phyloP scores from a whole-genome alignment of 2,329 filamentous ascomycete species.

The Clarireedia monteithiana region DNA sequence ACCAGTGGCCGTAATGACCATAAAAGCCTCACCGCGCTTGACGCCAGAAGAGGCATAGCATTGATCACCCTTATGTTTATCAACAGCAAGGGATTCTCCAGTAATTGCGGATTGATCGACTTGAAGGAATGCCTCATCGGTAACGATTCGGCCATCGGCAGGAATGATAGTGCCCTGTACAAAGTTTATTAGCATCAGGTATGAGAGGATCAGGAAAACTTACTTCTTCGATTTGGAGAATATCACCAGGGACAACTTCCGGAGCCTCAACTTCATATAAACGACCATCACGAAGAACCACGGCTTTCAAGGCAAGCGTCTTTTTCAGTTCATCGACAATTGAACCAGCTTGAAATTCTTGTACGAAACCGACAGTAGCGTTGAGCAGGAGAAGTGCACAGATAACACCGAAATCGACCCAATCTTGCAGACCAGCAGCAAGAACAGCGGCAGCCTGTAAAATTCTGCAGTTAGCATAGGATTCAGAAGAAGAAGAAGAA shows the following conservation, averaged over 20 bases:
- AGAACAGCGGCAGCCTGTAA: slow-evolving; percentile 58
- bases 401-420: slow-evolving; percentile 92
- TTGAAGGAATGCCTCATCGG: slow-evolving; percentile 76
- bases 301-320: slow-evolving; percentile 79
- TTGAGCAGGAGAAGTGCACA: slow-evolving; percentile 77
- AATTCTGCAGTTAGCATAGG: slow-evolving; percentile 3
- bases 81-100: slow-evolving; percentile 83
- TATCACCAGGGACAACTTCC: slow-evolving; percentile 83
- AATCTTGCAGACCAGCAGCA: slow-evolving; percentile 76
- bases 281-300: slow-evolving; percentile 73
- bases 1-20: slow-evolving; percentile 76
- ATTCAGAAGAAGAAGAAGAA: background rate
- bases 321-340: slow-evolving; percentile 90
- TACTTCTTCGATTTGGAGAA: slow-evolving; percentile 76
- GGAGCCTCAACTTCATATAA: slow-evolving; percentile 74
- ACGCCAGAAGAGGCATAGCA: slow-evolving; percentile 82
- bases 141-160: slow-evolving; percentile 79
- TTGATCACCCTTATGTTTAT: slow-evolving; percentile 75
- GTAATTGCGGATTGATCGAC: slow-evolving; percentile 90
- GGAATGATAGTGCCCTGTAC: slow-evolving; percentile 73
- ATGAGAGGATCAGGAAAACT: slow-evolving; percentile 11
- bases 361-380: slow-evolving; percentile 76
- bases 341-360: slow-evolving; percentile 83
- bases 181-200: slow-evolving; percentile 9
- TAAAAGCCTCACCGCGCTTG: slow-evolving; percentile 82